These are phyloP conservation scores for Mrakia gelida DNA, from an alignment of 768 basidiomycete genomes.

Conservation along the genomic window DNA sequence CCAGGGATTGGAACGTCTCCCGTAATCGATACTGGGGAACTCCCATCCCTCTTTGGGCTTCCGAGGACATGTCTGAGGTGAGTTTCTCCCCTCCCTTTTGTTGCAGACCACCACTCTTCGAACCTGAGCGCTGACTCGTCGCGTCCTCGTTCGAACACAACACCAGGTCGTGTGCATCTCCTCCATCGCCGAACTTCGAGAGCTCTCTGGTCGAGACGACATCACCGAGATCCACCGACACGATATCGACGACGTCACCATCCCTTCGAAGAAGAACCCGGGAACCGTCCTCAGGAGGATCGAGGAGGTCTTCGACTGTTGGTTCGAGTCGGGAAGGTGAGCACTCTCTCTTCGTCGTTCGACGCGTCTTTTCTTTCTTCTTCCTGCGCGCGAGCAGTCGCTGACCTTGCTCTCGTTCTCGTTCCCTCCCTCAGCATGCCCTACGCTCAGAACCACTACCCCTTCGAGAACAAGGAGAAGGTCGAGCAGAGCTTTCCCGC, in stretches of 20 bases:
- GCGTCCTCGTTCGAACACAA: constrained; percentile 1
- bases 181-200: constrained; percentile 82
- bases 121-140: not conserved
- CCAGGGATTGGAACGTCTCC: constrained; percentile 99
- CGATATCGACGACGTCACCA: constrained; percentile 91
- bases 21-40: constrained; percentile 99
- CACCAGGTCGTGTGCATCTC: constrained; percentile 72
- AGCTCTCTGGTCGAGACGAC: constrained; percentile 72
- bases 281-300: constrained; percentile 71
- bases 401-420: not conserved
- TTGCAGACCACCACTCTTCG: not conserved
- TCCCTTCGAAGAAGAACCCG: constrained; percentile 84
- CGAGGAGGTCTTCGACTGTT: constrained; percentile 99
- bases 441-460: constrained; percentile 94
- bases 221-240: constrained; percentile 91
- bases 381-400: not conserved
- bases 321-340: constrained; percentile 98
- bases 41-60: constrained; percentile 92
- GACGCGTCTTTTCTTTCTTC: not conserved
- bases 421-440: constrained; percentile 69
- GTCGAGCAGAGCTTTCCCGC: constrained; percentile 81
- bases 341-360: constrained; percentile 35
- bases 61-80: constrained; percentile 87
- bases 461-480: constrained; percentile 79
- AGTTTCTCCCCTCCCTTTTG: constrained; percentile 9